Base-by-base conservation (phyloP, 768 basidiomycete species). In the Psilocybe azurescens region DNA sequence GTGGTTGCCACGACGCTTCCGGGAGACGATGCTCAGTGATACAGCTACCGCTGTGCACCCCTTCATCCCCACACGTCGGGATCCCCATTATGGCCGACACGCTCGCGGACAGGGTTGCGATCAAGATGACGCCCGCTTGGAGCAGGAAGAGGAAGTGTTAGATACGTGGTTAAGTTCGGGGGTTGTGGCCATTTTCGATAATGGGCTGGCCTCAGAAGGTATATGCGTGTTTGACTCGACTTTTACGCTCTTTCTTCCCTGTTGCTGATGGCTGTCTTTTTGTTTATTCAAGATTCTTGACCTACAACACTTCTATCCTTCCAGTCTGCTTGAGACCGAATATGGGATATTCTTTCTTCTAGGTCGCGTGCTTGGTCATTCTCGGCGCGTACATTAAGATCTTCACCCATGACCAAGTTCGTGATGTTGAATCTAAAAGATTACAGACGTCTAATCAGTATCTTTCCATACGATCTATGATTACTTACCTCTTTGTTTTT, bases 111-210 rank as follows among this genome's bases (percentile, higher is more conserved):
- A 99, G 97, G 32, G 97, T 97, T 73, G 97, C 97, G 0, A 97
- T 99, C 56, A 99, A 99, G 80, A 98, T 99, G 70, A 99, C 97
- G 0, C 97, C 97, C 14, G 97, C 97, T 80, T 99, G 11, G 87
- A 91, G 70, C 97, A 99, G 73, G 97, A 99, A 68, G 93, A 94
- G 62, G 97, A 99, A 72, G 97, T 99, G 1, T 84, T 99, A 11
- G 97, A 99, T 77, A 99, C 97, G 0, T 99, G 97, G 97, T 99
- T 99, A 78, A 98, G 96, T 0, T 97, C 95, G 52, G 97, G 97
- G 88, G 44, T 78, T 99, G 6, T 99, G 97, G 97, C 97, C 97
- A 1, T 97, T 93, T 79, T 96, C 95, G 1, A 98, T 94, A 71
- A 84, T 95, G 83, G 97, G 97, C 29, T 99, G 97, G 97, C 97